Evolutionary conservation across 148 eudicot species (phyloP).

Genomic region (Rhododendron henanense): DNA sequence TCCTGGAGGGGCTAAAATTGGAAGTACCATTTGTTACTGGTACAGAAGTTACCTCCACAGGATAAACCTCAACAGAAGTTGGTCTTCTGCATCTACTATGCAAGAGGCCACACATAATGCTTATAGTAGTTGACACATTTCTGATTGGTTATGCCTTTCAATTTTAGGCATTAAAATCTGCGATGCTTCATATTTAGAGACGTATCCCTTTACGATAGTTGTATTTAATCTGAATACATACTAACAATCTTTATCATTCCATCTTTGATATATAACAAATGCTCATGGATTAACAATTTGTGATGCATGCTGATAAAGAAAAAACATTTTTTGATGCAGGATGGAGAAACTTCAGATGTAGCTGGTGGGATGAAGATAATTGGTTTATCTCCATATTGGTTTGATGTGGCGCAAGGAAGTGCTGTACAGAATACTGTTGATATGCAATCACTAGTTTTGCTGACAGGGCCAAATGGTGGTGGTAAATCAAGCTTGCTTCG

Average conservation of each 20-base stretch:
- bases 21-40: neutral
- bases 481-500: slow-evolving; percentile 95
- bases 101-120: neutral
- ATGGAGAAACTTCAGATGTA: slow-evolving; percentile 23
- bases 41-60: neutral
- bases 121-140: neutral
- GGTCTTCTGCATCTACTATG: too few relatives aligned
- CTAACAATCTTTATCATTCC: neutral
- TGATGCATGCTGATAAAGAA: neutral
- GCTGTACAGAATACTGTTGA: slow-evolving; percentile 70
- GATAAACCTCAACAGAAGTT: neutral
- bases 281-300: neutral
- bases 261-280: neutral
- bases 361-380: slow-evolving; percentile 57
- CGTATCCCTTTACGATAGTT: neutral
- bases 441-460: slow-evolving; percentile 83
- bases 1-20: neutral
- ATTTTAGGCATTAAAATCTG: neutral
- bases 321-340: slow-evolving; percentile 32
- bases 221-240: neutral
- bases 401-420: slow-evolving; percentile 77
- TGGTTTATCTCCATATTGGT: slow-evolving; percentile 91
- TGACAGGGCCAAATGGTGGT: slow-evolving; percentile 98
- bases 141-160: neutral
- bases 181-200: neutral